These are phyloP conservation scores for Pulveroboletus frians DNA, from an alignment of 768 basidiomycete species.

Conservation along the genomic window DNA sequence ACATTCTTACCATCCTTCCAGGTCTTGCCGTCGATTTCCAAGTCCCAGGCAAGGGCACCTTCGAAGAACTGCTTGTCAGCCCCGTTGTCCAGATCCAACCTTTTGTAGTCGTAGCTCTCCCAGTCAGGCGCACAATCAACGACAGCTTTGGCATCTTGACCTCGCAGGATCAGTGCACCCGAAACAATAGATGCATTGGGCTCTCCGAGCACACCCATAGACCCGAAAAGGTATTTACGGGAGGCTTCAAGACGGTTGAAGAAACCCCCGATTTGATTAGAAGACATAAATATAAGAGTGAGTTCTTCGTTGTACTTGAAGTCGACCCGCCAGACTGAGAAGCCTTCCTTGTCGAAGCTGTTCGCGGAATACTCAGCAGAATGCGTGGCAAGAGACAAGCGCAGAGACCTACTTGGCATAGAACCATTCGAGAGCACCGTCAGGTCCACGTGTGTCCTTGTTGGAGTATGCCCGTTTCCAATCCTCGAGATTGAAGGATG, in stretches of 20 bases:
- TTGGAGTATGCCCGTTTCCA: conserved; percentile 99
- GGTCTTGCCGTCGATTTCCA: conserved; percentile 81
- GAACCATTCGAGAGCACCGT: conserved; percentile 90
- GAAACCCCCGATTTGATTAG: conserved; percentile 91
- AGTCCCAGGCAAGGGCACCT: conserved; percentile 90
- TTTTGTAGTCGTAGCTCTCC: conserved; percentile 81
- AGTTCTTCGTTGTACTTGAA: conserved; percentile 97
- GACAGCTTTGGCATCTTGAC: conserved; percentile 64
- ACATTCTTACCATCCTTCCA: conserved; percentile 92
- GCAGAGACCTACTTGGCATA: conserved; percentile 70
- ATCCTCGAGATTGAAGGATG: conserved; percentile 85
- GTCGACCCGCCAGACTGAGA: conserved; percentile 87
- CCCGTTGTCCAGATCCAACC: conserved; percentile 66
- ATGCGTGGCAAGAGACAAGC: neutral
- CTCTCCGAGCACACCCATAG: conserved; percentile 83
- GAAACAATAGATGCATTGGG: conserved; percentile 73
- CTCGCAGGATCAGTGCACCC: conserved; percentile 80
- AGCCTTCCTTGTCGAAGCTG: conserved; percentile 85
- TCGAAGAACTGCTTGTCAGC: conserved; percentile 89
- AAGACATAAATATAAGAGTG: conserved; percentile 89
- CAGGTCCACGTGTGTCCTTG: conserved; percentile 86
- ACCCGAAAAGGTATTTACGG: conserved; percentile 94
- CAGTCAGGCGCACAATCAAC: conserved; percentile 84
- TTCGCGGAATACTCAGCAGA: conserved; percentile 5
- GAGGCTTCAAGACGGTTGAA: conserved; percentile 98